phyloP scores from a whole-genome alignment of 2,329 filamentous ascomycete genomes.

The Calonectria hongkongensis region DNA sequence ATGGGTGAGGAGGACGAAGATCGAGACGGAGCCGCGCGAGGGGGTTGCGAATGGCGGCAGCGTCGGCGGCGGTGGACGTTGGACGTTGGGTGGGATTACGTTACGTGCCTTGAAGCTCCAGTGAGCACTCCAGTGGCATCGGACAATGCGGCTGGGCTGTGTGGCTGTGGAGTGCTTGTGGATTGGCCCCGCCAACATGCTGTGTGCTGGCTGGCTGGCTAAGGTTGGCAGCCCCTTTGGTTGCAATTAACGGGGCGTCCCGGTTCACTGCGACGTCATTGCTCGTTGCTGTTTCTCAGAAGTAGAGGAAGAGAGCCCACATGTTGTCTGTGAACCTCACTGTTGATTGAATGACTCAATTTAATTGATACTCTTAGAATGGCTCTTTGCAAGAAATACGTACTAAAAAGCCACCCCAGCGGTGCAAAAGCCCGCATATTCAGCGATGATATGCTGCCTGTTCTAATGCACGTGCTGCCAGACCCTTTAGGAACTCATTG shows the following conservation, averaged over 20 bases:
- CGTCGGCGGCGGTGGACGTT: conserved; percentile 49
- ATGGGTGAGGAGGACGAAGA: conserved; percentile 36
- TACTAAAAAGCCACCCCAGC: no score
- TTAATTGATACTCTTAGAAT: background rate
- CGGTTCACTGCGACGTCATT: conserved; percentile 35
- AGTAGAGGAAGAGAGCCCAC: no score
- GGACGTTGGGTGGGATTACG: conserved; percentile 53
- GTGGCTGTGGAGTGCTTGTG: conserved; percentile 49
- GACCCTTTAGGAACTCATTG: background rate
- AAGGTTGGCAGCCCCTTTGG: conserved; percentile 18
- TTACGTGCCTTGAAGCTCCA: conserved; percentile 56
- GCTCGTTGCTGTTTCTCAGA: background rate
- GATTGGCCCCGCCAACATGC: conserved; percentile 48
- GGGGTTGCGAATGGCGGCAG: conserved; percentile 48
- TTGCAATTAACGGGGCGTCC: conserved; percentile 41
- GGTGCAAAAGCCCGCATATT: background rate
- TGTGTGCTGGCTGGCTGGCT: conserved; percentile 36
- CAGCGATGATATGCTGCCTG: background rate
- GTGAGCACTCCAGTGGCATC: conserved; percentile 27
- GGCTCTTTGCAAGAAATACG: background rate
- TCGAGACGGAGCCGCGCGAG: conserved; percentile 43
- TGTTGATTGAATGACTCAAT: background rate
- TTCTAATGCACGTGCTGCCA: conserved; percentile 5
- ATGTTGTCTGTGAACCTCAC: background rate
- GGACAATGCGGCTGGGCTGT: conserved; percentile 48